Conservation (phyloP, 139 green algal species). For the Coelastrella sp. region DNA sequence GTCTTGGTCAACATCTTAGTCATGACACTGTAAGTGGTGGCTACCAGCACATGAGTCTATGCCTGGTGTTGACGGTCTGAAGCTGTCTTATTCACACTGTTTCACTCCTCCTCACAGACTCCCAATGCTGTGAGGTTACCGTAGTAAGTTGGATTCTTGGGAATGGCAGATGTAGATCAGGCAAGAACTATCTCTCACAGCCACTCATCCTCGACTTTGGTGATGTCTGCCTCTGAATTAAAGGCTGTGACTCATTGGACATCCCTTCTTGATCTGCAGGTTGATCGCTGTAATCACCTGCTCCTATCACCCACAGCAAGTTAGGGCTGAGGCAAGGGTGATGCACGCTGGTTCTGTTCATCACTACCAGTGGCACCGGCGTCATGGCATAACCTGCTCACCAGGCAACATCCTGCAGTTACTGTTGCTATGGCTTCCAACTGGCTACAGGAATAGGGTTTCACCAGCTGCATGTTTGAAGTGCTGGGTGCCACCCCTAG, state of each 20-base stretch:
- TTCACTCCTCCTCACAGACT: too few species aligned
- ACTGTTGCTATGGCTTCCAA: constrained; percentile 7
- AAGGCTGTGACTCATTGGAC: too few species aligned
- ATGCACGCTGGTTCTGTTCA: neutral
- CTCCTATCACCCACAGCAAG: neutral
- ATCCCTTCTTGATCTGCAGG: neutral
- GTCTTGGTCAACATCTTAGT: constrained; percentile 16
- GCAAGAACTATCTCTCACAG: too few species aligned
- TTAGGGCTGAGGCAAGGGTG: neutral
- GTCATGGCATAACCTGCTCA: neutral
- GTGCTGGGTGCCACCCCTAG: neutral
- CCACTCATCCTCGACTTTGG: too few species aligned
- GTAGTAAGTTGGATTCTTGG: too few species aligned
- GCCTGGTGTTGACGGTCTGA: too few species aligned
- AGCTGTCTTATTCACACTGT: too few species aligned
- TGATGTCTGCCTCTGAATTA: too few species aligned
- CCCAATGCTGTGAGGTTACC: too few species aligned
- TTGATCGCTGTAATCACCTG: constrained; percentile 14
- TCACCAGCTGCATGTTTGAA: neutral
- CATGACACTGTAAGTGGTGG: constrained; percentile 4
- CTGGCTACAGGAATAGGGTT: neutral
- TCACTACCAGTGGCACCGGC: neutral
- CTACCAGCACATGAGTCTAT: too few species aligned
- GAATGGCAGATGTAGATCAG: too few species aligned
- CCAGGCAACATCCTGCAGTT: constrained; percentile 25